phyloP scores from a whole-genome alignment of 2,329 filamentous ascomycete genomes.

The Cytospora leucostoma region DNA sequence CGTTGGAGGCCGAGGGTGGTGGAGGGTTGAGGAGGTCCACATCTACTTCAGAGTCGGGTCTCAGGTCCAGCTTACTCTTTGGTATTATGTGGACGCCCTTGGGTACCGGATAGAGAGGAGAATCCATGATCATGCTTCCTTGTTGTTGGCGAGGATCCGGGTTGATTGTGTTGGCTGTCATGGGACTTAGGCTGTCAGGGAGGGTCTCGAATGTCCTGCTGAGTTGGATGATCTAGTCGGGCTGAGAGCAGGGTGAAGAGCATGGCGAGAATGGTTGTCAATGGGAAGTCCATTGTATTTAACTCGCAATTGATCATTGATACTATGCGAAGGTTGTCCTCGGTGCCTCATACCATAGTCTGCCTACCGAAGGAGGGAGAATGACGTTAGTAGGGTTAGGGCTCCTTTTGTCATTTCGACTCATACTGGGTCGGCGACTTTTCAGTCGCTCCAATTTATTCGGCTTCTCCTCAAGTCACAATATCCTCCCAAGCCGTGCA shows the following conservation, averaged over 20 bases:
- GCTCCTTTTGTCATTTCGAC: conserved; percentile 21
- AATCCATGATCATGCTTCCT: conserved; percentile 28
- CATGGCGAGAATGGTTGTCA: not conserved
- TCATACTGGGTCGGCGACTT: conserved; percentile 17
- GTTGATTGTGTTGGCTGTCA: conserved; percentile 6
- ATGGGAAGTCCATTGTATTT: not conserved
- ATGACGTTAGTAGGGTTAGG: not conserved
- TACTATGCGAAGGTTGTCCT: not conserved
- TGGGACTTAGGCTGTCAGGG: not conserved
- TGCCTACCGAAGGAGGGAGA: not conserved
- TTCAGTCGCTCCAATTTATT: not conserved
- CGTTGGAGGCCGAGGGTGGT: conserved; percentile 37
- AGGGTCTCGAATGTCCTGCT: not conserved
- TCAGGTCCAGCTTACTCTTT: conserved; percentile 43
- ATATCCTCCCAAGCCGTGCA: too few relatives aligned
- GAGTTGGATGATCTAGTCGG: too few relatives aligned
- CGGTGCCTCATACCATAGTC: not conserved
- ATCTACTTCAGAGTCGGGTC: conserved; percentile 50
- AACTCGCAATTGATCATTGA: not conserved
- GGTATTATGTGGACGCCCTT: conserved; percentile 46
- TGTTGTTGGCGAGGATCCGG: not conserved
- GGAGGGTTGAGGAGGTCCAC: conserved; percentile 42
- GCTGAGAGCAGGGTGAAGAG: not conserved
- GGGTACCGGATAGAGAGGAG: conserved; percentile 38
- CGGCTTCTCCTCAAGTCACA: too few relatives aligned